phyloP scores from a whole-genome alignment of 352 stramenopile genomes.

The Peronospora farinosa region DNA sequence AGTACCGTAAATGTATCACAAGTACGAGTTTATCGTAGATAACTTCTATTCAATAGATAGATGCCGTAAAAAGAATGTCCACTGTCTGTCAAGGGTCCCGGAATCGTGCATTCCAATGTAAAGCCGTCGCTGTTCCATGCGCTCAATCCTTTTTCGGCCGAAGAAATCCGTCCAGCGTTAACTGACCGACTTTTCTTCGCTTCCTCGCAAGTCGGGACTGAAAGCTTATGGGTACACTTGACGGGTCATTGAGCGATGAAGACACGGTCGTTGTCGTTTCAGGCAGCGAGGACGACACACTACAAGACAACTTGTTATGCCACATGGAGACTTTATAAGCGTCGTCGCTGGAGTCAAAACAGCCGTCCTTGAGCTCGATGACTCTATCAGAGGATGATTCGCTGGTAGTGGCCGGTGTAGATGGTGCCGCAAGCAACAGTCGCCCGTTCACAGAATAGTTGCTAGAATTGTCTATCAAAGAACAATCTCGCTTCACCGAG shows the following conservation, averaged over 20 bases:
- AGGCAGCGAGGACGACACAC: slow-evolving; percentile 3
- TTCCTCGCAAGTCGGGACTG: slow-evolving; percentile 40
- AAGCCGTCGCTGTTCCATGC: not conserved
- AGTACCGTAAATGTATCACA: slow-evolving; percentile 9
- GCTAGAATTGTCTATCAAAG: slow-evolving; percentile 37
- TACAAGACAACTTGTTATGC: slow-evolving; percentile 5
- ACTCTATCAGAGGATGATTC: slow-evolving; percentile 21
- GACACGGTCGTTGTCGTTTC: slow-evolving; percentile 11
- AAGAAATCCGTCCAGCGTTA: slow-evolving; percentile 49
- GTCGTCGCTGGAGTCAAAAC: slow-evolving; percentile 36
- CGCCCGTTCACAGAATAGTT: slow-evolving; percentile 17
- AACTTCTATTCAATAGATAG: no score
- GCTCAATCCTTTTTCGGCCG: slow-evolving; percentile 15
- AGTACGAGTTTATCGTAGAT: slow-evolving; percentile 17
- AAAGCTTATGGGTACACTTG: slow-evolving; percentile 11
- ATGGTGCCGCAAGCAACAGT: slow-evolving; percentile 21
- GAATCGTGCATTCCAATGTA: no score
- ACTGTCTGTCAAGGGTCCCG: no score
- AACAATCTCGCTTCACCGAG: slow-evolving; percentile 57
- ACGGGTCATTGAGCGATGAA: slow-evolving; percentile 8
- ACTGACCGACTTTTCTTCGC: slow-evolving; percentile 42
- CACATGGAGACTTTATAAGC: slow-evolving; percentile 18
- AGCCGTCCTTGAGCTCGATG: slow-evolving; percentile 38
- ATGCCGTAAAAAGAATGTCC: no score
- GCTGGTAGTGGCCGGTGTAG: slow-evolving; percentile 3